phyloP scores from a whole-genome alignment of 805 yeast genomes.

The Monosporozyma aerobia region DNA sequence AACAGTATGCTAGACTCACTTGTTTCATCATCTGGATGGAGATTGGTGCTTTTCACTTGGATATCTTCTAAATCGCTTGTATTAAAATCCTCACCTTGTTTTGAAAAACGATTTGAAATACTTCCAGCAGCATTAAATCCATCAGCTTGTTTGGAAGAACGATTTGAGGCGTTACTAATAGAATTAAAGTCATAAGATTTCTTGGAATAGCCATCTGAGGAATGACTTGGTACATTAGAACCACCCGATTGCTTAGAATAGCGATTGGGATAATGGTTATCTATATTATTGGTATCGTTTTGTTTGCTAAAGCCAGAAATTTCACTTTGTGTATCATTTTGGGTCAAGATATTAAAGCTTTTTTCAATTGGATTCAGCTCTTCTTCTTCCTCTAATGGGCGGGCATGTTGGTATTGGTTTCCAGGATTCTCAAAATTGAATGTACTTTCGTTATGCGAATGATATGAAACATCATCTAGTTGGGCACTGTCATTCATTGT shows the following conservation, averaged over 20 bases:
- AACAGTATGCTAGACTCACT: background rate
- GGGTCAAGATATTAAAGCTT: conserved; percentile 26
- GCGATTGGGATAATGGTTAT: background rate
- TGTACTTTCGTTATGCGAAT: background rate
- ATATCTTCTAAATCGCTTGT: background rate
- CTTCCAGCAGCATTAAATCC: background rate
- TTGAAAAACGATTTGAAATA: background rate
- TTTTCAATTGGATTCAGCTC: conserved; percentile 24
- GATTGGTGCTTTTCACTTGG: background rate
- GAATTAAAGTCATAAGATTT: background rate
- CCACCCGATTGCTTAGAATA: background rate
- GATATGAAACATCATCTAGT: background rate
- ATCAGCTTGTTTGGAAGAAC: background rate
- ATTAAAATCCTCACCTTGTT: background rate
- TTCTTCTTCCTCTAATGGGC: background rate
- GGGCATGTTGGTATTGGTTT: background rate
- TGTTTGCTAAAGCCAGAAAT: background rate
- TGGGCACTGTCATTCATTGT: background rate
- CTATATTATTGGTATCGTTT: background rate
- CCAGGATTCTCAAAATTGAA: background rate
- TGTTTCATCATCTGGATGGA: background rate
- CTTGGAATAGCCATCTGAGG: background rate
- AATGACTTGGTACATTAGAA: background rate
- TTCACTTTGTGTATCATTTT: conserved; percentile 11
- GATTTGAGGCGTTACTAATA: background rate